These are phyloP conservation scores for Penicillium decumbens DNA, from an alignment of 2,329 filamentous ascomycete genomes.

Conservation along the genomic window DNA sequence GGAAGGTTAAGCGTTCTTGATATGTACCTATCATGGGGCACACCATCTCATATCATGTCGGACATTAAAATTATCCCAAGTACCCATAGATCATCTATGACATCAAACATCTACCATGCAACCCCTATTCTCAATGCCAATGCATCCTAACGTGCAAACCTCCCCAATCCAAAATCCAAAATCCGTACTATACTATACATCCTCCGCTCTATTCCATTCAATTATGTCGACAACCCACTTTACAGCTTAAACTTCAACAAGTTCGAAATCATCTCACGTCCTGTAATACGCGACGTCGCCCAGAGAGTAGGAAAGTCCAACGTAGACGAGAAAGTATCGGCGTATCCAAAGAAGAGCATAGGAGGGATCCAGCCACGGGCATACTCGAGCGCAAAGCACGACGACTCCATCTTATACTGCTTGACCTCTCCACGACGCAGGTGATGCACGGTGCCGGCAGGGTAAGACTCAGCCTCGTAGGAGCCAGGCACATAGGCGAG, in stretches of 20 bases:
- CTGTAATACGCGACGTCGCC: slow-evolving; percentile 71
- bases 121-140: not conserved
- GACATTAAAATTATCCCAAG: not conserved
- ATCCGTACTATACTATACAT: not conserved
- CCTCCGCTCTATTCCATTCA: not conserved
- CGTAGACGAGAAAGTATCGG: slow-evolving; percentile 73
- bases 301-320: slow-evolving; percentile 81
- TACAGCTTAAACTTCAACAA: slow-evolving; percentile 67
- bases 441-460: slow-evolving; percentile 37
- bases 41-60: not conserved
- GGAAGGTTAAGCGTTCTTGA: not conserved
- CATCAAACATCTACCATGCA: not conserved
- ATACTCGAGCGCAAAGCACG: slow-evolving; percentile 40
- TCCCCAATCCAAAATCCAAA: not conserved
- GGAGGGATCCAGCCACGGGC: slow-evolving; percentile 76
- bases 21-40: not conserved
- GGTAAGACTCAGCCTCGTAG: slow-evolving; percentile 39
- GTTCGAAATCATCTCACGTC: slow-evolving; percentile 69
- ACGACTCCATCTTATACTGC: slow-evolving; percentile 57
- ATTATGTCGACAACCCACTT: slow-evolving; percentile 8
- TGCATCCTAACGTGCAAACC: not conserved
- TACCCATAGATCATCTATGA: not conserved
- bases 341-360: slow-evolving; percentile 86
- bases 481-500: slow-evolving; percentile 37
- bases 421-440: slow-evolving; percentile 62